These are phyloP conservation scores for Aspergillus sp. DNA, from an alignment of 2,329 filamentous ascomycete genomes.

Conservation along the genomic window DNA sequence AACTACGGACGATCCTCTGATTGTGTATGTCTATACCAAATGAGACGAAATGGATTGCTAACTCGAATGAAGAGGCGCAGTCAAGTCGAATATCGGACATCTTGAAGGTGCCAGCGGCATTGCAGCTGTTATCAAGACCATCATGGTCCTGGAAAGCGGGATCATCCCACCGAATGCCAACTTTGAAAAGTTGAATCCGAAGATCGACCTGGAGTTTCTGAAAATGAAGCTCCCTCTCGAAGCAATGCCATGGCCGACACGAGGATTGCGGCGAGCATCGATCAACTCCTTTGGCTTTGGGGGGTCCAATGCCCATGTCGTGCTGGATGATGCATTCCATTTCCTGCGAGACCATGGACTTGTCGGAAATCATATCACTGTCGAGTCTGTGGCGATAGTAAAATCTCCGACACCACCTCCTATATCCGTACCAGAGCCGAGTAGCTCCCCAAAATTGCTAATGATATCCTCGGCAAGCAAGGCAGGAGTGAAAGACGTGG, in stretches of 20 bases:
- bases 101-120: slow-evolving; percentile 14
- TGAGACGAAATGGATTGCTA: background rate
- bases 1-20: slow-evolving; percentile 6
- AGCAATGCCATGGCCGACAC: background rate
- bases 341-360: background rate
- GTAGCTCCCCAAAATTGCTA: slow-evolving; percentile 9
- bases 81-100: slow-evolving; percentile 12
- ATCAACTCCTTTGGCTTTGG: background rate
- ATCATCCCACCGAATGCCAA: slow-evolving; percentile 6
- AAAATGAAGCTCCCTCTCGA: background rate
- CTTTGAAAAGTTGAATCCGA: slow-evolving; percentile 7
- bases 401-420: background rate
- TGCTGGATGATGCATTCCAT: background rate
- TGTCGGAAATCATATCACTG: background rate
- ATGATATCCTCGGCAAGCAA: slow-evolving; percentile 20
- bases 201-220: slow-evolving; percentile 7
- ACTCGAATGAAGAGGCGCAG: slow-evolving; percentile 2
- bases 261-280: background rate
- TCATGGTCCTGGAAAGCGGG: slow-evolving; percentile 5
- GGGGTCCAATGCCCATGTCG: background rate
- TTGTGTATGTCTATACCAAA: background rate
- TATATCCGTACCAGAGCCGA: background rate
- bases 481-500: background rate
- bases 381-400: background rate
- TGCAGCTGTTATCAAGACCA: slow-evolving; percentile 14